Percentiles rank a stretch among this genome's conserved stretches.
These are phyloP conservation scores for Leccinellum albellum DNA, from an alignment of 768 basidiomycete species.

Conservation along the genomic window DNA sequence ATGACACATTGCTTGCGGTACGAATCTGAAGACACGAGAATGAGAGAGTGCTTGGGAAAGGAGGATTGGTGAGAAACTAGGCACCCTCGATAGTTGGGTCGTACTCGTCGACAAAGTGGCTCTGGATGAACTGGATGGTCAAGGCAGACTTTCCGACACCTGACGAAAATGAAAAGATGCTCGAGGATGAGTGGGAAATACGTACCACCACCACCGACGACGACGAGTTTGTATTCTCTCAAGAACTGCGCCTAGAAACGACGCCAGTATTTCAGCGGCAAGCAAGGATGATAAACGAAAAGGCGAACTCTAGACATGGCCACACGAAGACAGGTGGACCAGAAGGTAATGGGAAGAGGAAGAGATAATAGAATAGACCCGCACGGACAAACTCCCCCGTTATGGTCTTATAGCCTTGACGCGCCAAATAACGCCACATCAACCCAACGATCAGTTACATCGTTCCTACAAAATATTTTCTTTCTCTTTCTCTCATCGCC, in stretches of 20 bases:
- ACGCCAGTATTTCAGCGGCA: constrained; percentile 2
- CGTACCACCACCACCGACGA: constrained; percentile 95
- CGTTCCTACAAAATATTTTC: background rate
- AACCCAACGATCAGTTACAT: constrained; percentile 1
- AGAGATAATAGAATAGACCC: constrained; percentile 5
- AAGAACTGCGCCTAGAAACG: constrained; percentile 72
- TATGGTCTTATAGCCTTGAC: constrained; percentile 12
- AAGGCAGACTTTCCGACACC: constrained; percentile 78
- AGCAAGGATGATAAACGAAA: background rate
- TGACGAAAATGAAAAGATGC: constrained; percentile 8
- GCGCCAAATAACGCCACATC: constrained; percentile 28
- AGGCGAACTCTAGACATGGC: background rate
- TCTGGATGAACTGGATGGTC: constrained; percentile 98
- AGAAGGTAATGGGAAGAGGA: background rate
- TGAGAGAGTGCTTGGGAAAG: background rate
- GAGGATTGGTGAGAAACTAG: constrained; percentile 5
- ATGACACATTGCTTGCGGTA: constrained; percentile 97
- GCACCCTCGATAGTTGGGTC: constrained; percentile 94
- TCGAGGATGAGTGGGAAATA: constrained; percentile 31
- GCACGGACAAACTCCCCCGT: constrained; percentile 4
- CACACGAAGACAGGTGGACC: constrained; percentile 1
- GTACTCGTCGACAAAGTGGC: constrained; percentile 88
- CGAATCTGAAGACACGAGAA: constrained; percentile 55
- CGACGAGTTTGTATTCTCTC: constrained; percentile 97
- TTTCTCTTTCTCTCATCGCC: background rate